These are phyloP conservation scores for Fonsecaea nubica DNA, from an alignment of 2,329 filamentous ascomycete genomes.

Conservation along the genomic window DNA sequence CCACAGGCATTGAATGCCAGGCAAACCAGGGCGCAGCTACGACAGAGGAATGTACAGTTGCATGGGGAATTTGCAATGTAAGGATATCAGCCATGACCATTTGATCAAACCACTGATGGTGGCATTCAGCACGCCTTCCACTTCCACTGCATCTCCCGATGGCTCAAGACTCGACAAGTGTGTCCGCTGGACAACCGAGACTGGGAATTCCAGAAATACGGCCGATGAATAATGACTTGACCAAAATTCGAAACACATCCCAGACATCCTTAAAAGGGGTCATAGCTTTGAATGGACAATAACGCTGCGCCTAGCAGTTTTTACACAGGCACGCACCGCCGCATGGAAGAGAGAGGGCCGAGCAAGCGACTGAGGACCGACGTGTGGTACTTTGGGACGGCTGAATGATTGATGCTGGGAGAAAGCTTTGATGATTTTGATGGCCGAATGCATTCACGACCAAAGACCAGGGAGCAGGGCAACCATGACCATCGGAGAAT, in stretches of 20 bases:
- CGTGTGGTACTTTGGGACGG: not conserved
- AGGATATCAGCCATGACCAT: slow-evolving; percentile 48
- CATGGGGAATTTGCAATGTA: slow-evolving; percentile 99
- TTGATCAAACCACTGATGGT: slow-evolving; percentile 17
- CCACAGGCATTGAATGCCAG: slow-evolving; percentile 90
- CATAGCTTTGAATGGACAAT: not conserved
- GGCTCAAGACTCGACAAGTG: slow-evolving; percentile 98
- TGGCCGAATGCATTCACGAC: not conserved
- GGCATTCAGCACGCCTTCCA: slow-evolving; percentile 88
- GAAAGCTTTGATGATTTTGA: not conserved
- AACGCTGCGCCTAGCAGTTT: not conserved
- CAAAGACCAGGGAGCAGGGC: slow-evolving; percentile 3
- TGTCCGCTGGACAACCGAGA: slow-evolving; percentile 97
- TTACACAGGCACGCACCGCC: not conserved
- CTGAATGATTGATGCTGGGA: not conserved
- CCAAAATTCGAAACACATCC: not conserved
- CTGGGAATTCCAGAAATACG: slow-evolving; percentile 99
- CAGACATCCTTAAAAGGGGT: not conserved
- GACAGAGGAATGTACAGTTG: slow-evolving; percentile 96
- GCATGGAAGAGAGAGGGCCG: not conserved
- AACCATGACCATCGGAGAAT: slow-evolving; percentile 13
- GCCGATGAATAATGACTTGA: slow-evolving; percentile 58
- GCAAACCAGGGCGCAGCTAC: slow-evolving; percentile 97
- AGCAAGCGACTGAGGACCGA: not conserved
- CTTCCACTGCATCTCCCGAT: slow-evolving; percentile 99